Percentiles rank a stretch among this genome's conserved stretches.
Conservation (phyloP, 1,284 basidiomycete genomes). For the Phellopilus nigrolimitatus region DNA sequence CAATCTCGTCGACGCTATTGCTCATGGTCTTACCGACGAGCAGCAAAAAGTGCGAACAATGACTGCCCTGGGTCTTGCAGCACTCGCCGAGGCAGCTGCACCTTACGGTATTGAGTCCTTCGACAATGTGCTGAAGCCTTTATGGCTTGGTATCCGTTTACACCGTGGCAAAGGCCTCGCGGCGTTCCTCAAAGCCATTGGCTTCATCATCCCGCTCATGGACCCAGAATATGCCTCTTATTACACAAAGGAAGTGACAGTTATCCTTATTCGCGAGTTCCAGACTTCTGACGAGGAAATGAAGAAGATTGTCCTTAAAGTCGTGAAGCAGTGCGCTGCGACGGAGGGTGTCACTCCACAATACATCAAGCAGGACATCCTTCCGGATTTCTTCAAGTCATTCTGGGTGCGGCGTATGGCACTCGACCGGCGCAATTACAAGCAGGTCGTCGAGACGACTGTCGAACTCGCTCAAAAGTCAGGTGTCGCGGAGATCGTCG, state of each 20-base stretch:
- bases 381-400: slow-evolving; percentile 99
- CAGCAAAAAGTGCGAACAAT: slow-evolving; percentile 99
- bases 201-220: slow-evolving; percentile 99
- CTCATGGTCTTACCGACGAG: slow-evolving; percentile 93
- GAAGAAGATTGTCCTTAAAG: slow-evolving; percentile 99
- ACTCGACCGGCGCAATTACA: slow-evolving; percentile 92
- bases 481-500: slow-evolving; percentile 94
- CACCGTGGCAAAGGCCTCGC: slow-evolving; percentile 98
- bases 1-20: slow-evolving; percentile 95
- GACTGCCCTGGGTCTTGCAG: slow-evolving; percentile 96
- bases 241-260: slow-evolving; percentile 96
- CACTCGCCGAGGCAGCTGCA: slow-evolving; percentile 93
- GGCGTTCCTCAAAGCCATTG: slow-evolving; percentile 98
- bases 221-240: slow-evolving; percentile 98
- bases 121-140: slow-evolving; percentile 95
- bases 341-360: slow-evolving; percentile 94
- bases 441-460: slow-evolving; percentile 97
- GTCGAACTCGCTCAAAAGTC: slow-evolving; percentile 97
- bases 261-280: slow-evolving; percentile 98
- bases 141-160: slow-evolving; percentile 97
- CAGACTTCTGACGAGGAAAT: slow-evolving; percentile 99
- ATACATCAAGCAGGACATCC: slow-evolving; percentile 95
- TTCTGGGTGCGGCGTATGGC: slow-evolving; percentile 99
- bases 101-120: slow-evolving; percentile 99
- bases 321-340: slow-evolving; percentile 97